Base-by-base conservation (phyloP, 805 yeast genomes). In the Blastobotrys terrestris region DNA sequence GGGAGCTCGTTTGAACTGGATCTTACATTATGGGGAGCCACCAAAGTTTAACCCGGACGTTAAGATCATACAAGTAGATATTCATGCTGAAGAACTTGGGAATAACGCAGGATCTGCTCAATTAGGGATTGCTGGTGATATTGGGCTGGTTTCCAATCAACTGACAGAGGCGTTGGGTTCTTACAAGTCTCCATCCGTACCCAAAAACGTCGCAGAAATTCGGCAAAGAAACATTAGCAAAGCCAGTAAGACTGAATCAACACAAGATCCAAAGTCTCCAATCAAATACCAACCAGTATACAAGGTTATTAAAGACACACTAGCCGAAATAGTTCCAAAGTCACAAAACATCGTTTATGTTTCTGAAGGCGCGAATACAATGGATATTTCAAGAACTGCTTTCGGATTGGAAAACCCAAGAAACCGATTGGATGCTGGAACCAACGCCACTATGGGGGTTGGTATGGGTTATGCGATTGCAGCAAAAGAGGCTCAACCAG, bases 401-500 rank as follows among this genome's bases (percentile, higher is more conserved):
- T 83, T 84, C 62, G 78, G 80, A 3, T 71, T 82, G 48, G 65
- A 68, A 5, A 58, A 59, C 2, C 84, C 89, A 0, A 74, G 76
- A 54, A 76, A 72, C 18, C 66, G 87, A 40, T 66, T 84, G 19
- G 91, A 84, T 60, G 87, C 87, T 1, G 90, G 89, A 3, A 84
- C 89, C 0, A 82, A 81, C 66, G 88, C 87, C 0, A 84, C 89
- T 0, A 85, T 84, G 90, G 91, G 91, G 2, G 72, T 84, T 31
- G 91, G 89, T 0, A 53, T 84, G 15, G 87, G 88, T 0, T 84
- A 84, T 60, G 84, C 85, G 1, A 77, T 84, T 55, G 81, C 87
- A 0, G 77, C 87, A 2, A 81, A 79, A 57, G 67, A 67, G 1
- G 72, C 78, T 0, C 53, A 68, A 11, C 80, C 80, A 1, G 60